These are phyloP conservation scores for Nakaseomyces sp. DNA, from an alignment of 1,139 yeast genomes.

Conservation along the genomic window DNA sequence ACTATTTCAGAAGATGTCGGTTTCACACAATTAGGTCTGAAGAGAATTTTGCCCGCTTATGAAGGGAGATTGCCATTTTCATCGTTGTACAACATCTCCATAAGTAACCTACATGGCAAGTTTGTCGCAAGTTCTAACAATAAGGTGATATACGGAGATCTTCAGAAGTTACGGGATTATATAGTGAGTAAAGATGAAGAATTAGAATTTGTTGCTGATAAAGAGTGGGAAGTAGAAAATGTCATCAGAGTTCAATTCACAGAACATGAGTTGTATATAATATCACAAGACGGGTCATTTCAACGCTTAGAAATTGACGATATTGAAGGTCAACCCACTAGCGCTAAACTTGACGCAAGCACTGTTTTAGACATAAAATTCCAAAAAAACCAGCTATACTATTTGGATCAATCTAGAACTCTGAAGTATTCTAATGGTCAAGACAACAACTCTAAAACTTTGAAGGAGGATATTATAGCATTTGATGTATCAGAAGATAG, in stretches of 20 bases:
- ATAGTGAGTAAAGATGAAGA: slow-evolving; percentile 10
- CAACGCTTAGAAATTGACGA: slow-evolving; percentile 8
- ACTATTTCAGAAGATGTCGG: slow-evolving; percentile 33
- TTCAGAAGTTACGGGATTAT: slow-evolving; percentile 25
- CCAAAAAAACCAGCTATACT: not conserved
- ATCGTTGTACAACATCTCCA: slow-evolving; percentile 21
- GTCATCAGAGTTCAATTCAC: slow-evolving; percentile 16
- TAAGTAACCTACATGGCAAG: slow-evolving; percentile 16
- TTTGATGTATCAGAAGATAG: slow-evolving; percentile 14
- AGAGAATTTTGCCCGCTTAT: slow-evolving; percentile 28
- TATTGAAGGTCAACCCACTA: not conserved
- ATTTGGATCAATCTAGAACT: not conserved
- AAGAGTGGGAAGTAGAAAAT: slow-evolving; percentile 11
- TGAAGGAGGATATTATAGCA: slow-evolving; percentile 9
- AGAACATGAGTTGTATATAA: slow-evolving; percentile 9
- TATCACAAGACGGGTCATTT: slow-evolving; percentile 12
- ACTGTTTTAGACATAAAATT: not conserved
- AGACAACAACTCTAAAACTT: not conserved
- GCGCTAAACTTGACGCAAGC: not conserved
- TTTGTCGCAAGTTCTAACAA: slow-evolving; percentile 30
- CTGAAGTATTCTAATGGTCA: not conserved
- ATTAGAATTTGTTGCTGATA: not conserved
- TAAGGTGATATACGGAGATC: slow-evolving; percentile 26
- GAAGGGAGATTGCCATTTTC: slow-evolving; percentile 29
- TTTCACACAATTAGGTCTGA: slow-evolving; percentile 31